These are phyloP conservation scores for Pseudozyma tsukubaensis DNA, from an alignment of 1,284 basidiomycete species.

Conservation along the genomic window DNA sequence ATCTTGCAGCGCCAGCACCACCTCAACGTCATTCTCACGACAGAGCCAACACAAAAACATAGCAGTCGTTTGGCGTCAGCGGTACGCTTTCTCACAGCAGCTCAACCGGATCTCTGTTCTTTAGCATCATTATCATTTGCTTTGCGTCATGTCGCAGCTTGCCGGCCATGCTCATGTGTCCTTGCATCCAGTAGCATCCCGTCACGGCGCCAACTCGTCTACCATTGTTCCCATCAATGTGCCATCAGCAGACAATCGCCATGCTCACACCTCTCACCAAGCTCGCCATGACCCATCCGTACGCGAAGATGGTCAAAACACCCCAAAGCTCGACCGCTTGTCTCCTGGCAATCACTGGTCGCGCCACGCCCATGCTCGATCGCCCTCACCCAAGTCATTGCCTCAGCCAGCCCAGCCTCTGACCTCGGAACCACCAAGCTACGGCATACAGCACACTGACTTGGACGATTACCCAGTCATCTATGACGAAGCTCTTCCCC, in stretches of 20 bases:
- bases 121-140: not conserved
- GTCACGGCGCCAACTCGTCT: slow-evolving; percentile 48
- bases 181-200: slow-evolving; percentile 58
- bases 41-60: no score
- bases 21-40: no score
- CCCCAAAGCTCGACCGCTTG: slow-evolving; percentile 28
- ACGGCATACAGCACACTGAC: slow-evolving; percentile 53
- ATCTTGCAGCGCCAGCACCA: no score
- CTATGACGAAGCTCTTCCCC: slow-evolving; percentile 32
- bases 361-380: slow-evolving; percentile 8
- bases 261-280: not conserved
- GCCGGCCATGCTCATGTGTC: slow-evolving; percentile 49
- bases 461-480: slow-evolving; percentile 55
- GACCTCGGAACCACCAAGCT: slow-evolving; percentile 18
- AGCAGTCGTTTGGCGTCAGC: no score
- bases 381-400: slow-evolving; percentile 35
- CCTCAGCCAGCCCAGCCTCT: slow-evolving; percentile 9
- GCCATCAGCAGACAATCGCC: not conserved
- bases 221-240: slow-evolving; percentile 52
- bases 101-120: not conserved
- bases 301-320: slow-evolving; percentile 23
- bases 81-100: not conserved
- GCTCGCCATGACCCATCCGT: slow-evolving; percentile 12
- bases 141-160: slow-evolving; percentile 41
- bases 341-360: slow-evolving; percentile 14